These are phyloP conservation scores for Malus asiatica DNA, from an alignment of 306 rosid species.

Conservation along the genomic window DNA sequence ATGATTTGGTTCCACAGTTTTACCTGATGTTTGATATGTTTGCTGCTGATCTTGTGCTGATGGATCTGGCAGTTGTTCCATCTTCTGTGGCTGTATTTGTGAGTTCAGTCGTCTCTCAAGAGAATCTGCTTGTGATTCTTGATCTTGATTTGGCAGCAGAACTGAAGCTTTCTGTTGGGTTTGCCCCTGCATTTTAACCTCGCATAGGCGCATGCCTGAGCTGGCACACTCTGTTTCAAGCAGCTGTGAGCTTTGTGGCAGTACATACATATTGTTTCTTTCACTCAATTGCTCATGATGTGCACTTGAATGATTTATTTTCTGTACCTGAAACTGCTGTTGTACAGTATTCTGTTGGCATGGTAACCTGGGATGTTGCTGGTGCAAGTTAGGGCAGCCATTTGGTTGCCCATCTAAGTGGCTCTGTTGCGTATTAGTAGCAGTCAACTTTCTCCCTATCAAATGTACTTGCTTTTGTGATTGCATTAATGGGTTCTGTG, in stretches of 20 bases:
- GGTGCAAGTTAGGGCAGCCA: not conserved
- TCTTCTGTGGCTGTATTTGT: constrained; percentile 53
- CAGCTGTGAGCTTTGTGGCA: constrained; percentile 18
- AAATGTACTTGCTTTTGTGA: not conserved
- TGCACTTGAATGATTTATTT: not conserved
- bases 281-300: not conserved
- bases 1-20: constrained; percentile 34
- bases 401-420: not conserved
- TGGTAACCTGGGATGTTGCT: not conserved
- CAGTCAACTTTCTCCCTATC: not conserved
- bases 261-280: not conserved
- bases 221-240: constrained; percentile 54
- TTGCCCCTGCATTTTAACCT: constrained; percentile 54
- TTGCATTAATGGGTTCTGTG: not conserved
- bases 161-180: constrained; percentile 41
- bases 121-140: constrained; percentile 46
- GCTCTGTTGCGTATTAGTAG: not conserved
- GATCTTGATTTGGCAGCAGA: constrained; percentile 48
- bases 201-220: constrained; percentile 59
- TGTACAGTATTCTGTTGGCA: not conserved
- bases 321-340: not conserved
- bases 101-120: constrained; percentile 56
- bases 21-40: constrained; percentile 53
- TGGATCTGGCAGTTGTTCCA: constrained; percentile 58
- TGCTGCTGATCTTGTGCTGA: constrained; percentile 62